phyloP scores from a whole-genome alignment of 139 green algal species.

The Coccomyxa sp. region DNA sequence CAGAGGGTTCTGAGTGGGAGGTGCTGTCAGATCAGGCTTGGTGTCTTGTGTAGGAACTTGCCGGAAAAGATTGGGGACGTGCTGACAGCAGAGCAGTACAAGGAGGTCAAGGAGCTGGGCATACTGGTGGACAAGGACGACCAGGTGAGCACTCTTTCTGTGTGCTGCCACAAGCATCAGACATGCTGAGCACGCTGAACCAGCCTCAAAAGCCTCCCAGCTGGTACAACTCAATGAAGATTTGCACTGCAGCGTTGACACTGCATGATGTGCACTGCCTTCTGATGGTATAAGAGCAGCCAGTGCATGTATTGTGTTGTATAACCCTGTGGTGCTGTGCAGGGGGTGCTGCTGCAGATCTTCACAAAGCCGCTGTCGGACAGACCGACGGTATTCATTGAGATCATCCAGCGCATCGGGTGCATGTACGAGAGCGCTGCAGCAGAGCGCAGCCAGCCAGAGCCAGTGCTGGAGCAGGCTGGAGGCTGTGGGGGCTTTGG shows the following conservation, averaged over 20 bases:
- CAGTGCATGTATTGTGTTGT: too few species aligned
- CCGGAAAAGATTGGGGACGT: slow-evolving; percentile 54
- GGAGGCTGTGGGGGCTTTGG: slow-evolving; percentile 96
- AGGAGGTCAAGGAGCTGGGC: slow-evolving; percentile 82
- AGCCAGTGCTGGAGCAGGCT: slow-evolving; percentile 58
- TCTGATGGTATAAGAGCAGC: too few species aligned
- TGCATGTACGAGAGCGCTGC: slow-evolving; percentile 37
- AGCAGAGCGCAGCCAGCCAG: background rate
- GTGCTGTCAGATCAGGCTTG: background rate
- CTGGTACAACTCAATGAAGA: background rate
- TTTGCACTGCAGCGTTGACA: background rate
- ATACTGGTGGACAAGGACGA: slow-evolving; percentile 96
- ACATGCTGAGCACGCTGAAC: background rate
- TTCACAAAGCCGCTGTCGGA: slow-evolving; percentile 86
- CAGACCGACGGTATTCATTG: slow-evolving; percentile 94
- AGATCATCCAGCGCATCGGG: slow-evolving; percentile 97
- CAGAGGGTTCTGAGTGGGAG: background rate
- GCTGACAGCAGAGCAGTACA: slow-evolving; percentile 66
- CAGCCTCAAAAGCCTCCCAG: background rate
- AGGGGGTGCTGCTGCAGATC: slow-evolving; percentile 92
- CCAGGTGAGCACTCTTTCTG: slow-evolving; percentile 45
- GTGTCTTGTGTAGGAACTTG: slow-evolving; percentile 33
- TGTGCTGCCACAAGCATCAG: background rate
- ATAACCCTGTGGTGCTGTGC: too few species aligned
- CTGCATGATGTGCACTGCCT: too few species aligned